Evolutionary conservation across 441 rosid genomes (phyloP).

Genomic region (Populus hybrid): DNA sequence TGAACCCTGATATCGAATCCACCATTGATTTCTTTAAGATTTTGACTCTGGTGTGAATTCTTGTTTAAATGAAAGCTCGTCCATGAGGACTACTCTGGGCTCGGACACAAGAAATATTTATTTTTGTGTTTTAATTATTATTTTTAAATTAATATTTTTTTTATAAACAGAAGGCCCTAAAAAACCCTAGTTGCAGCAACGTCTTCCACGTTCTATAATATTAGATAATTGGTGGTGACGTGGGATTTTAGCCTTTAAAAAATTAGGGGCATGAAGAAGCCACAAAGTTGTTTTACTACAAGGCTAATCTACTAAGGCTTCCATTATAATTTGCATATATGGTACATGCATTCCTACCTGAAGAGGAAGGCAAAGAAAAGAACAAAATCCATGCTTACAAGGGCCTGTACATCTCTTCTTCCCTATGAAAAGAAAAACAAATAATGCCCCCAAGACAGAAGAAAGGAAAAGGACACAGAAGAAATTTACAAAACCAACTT

Average conservation of each 20-base stretch:
- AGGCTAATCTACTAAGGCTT: constrained; percentile 14
- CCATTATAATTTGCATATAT: constrained; percentile 10
- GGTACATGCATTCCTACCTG: constrained; percentile 22
- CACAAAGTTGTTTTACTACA: neutral
- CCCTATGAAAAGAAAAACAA: constrained; percentile 24
- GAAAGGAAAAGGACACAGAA: constrained; percentile 30
- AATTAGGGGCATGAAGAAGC: neutral
- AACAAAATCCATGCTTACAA: constrained; percentile 39
- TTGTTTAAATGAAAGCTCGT: too few relatives aligned
- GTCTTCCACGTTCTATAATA: too few relatives aligned
- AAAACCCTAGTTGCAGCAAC: too few relatives aligned
- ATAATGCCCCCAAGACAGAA: constrained; percentile 24
- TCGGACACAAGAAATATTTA: too few relatives aligned
- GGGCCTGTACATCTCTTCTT: constrained; percentile 59
- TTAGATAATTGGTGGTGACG: too few relatives aligned
- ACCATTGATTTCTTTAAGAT: too few relatives aligned
- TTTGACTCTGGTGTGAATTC: too few relatives aligned
- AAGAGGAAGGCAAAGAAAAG: constrained; percentile 2
- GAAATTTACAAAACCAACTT: constrained; percentile 27
- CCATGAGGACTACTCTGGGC: too few relatives aligned
- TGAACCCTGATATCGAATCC: too few relatives aligned
- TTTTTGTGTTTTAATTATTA: too few relatives aligned
- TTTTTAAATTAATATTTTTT: too few relatives aligned
- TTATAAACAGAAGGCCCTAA: too few relatives aligned
- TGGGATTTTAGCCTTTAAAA: neutral